Conservation (phyloP, 768 basidiomycete genomes). For the Leccinellum rugosiceps region DNA sequence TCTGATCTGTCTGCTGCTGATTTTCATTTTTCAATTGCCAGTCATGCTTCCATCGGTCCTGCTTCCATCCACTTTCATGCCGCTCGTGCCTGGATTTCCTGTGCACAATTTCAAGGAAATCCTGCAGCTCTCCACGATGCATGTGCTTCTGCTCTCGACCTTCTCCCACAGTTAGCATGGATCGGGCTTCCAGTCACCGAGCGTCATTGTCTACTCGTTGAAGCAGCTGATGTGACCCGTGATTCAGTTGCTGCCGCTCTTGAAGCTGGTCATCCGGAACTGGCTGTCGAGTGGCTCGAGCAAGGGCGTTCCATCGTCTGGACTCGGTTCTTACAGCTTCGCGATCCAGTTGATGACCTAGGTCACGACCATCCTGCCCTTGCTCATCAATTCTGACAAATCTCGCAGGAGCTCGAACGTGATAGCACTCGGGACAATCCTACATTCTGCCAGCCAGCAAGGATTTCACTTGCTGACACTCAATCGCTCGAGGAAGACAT, state of each 20-base stretch:
- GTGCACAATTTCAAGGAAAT: neutral
- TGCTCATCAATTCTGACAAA: neutral
- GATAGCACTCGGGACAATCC: neutral
- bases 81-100: neutral
- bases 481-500: neutral
- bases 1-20: too few species aligned
- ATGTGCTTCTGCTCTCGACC: neutral
- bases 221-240: neutral
- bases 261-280: neutral
- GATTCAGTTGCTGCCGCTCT: neutral
- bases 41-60: too few species aligned
- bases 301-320: neutral
- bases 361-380: neutral
- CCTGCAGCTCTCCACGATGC: neutral
- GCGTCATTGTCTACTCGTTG: neutral
- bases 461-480: neutral
- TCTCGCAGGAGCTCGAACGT: neutral
- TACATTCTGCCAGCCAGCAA: neutral
- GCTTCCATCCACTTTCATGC: neutral
- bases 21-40: too few species aligned
- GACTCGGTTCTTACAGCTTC: neutral
- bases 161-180: neutral
- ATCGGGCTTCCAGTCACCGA: neutral
- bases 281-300: neutral
- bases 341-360: neutral